Percentiles rank a stretch among this genome's conserved stretches.
Evolutionary conservation across 768 basidiomycete species (phyloP).

Genomic region (Tylopilus rubrobrunneus): DNA sequence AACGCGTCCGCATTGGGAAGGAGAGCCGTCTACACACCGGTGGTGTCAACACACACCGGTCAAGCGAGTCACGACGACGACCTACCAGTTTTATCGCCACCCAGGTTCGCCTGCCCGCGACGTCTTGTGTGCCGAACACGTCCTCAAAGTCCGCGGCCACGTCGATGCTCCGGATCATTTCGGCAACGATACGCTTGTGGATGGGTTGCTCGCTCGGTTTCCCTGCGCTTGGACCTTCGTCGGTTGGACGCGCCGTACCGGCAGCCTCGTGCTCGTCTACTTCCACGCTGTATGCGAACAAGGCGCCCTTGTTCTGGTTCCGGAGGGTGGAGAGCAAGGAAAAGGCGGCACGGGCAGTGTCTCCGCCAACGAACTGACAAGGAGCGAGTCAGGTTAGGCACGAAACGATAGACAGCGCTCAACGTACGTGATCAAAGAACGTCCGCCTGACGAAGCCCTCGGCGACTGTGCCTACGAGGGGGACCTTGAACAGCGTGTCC

Average conservation of each 20-base stretch:
- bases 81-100: slow-evolving; percentile 82
- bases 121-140: slow-evolving; percentile 1
- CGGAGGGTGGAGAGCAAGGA: slow-evolving; percentile 64
- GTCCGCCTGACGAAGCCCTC: slow-evolving; percentile 71
- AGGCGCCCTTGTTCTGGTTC: slow-evolving; percentile 61
- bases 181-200: slow-evolving; percentile 65
- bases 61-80: not conserved
- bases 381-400: not conserved
- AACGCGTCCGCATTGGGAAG: slow-evolving; percentile 60
- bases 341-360: slow-evolving; percentile 65
- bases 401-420: not conserved
- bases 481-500: slow-evolving; percentile 12
- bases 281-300: slow-evolving; percentile 86
- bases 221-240: slow-evolving; percentile 1
- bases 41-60: not conserved
- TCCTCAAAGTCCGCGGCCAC: slow-evolving; percentile 79
- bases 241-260: slow-evolving; percentile 11
- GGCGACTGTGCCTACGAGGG: slow-evolving; percentile 55
- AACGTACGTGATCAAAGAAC: slow-evolving; percentile 75
- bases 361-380: slow-evolving; percentile 81
- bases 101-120: slow-evolving; percentile 59
- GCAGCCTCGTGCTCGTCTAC: slow-evolving; percentile 61
- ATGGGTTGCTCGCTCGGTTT: slow-evolving; percentile 26
- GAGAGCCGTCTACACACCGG: slow-evolving; percentile 53
- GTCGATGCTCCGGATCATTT: slow-evolving; percentile 74